These are phyloP conservation scores for Collybia mongolica DNA, from an alignment of 768 basidiomycete species.

Conservation along the genomic window DNA sequence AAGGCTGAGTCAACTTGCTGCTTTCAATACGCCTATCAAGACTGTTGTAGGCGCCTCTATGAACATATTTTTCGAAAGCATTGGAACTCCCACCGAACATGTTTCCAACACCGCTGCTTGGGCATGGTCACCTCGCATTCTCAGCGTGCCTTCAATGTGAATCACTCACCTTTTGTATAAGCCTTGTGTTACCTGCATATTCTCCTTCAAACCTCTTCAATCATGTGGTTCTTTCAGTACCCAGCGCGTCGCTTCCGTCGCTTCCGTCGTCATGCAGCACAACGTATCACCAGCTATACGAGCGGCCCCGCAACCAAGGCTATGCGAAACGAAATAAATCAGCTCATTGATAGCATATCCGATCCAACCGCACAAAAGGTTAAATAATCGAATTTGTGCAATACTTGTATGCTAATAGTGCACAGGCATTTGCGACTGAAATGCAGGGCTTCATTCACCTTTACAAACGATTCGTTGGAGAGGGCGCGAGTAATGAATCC, in stretches of 20 bases:
- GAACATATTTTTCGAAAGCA: too few species aligned
- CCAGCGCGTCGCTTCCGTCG: constrained; percentile 31
- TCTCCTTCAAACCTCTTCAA: constrained; percentile 3
- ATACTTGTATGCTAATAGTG: constrained; percentile 4
- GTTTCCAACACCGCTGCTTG: neutral
- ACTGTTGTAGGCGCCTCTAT: neutral
- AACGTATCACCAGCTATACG: constrained; percentile 37
- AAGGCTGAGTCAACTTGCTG: too few species aligned
- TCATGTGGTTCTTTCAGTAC: constrained; percentile 37
- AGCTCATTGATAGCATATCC: constrained; percentile 60
- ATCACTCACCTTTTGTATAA: neutral
- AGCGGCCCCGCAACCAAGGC: constrained; percentile 54
- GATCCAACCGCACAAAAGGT: constrained; percentile 63
- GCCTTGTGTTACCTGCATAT: neutral
- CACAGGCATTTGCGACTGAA: constrained; percentile 66
- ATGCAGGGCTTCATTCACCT: constrained; percentile 86
- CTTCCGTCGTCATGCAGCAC: constrained; percentile 29
- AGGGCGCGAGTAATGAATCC: constrained; percentile 64
- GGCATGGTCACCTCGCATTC: constrained; percentile 1
- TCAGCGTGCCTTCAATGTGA: neutral
- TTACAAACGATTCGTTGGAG: constrained; percentile 76
- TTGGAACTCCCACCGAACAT: neutral
- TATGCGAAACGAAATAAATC: constrained; percentile 68
- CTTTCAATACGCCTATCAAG: neutral
- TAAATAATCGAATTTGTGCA: neutral